Base-by-base conservation (phyloP, 768 basidiomycete species). In the Rhodotorula babjevae region DNA sequence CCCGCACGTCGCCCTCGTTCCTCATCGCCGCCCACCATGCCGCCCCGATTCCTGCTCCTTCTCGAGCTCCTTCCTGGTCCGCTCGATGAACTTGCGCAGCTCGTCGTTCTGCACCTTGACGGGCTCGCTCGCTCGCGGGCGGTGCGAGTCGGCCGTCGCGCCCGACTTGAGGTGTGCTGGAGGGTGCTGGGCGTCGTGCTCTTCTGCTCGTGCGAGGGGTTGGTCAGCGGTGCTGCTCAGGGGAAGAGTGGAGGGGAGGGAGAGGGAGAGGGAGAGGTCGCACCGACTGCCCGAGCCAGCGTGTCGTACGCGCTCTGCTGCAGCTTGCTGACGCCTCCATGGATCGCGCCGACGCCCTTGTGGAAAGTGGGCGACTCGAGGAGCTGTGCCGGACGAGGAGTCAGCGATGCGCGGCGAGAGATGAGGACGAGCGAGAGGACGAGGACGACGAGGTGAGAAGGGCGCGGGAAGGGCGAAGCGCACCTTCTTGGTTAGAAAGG, bases 271-370 rank as follows among this genome's bases (percentile, higher is more conserved):
- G 27, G 21, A 29, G 31, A 27, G 1, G 36, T 10, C 61, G 61
- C n/a, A 68, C 71, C 66, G 4, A 66, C 68, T 11, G 71, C 71
- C 27, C 59, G 57, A 8, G 68, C 29, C 3, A 72, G 59, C 5
- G 63, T 46, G 50, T 72, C 71, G 67, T 72, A 72, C 5, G 71
- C 71, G 4, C 71, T 58, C 27, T 61, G 62, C 40, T 72, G 71
- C 2, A 68, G 12, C 14, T 33, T 12, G 2, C 63, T 61, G 2
- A 72, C 71, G 25, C 27, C 50, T 0, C 63, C 63, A 21, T 72
- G 67, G 7, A 72, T 53, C 7, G 29, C 10, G 23, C 65, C 58
- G 2, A 72, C 71, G 9, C 27, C 62, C 9, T 62, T 62, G 29
- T 49, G 33, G 46, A 72, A 72, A 3, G 56, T 42, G 36, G 52